Base-by-base conservation (phyloP, 371 early-diverging fungal genomes). In the Actinomortierella wolfii region DNA sequence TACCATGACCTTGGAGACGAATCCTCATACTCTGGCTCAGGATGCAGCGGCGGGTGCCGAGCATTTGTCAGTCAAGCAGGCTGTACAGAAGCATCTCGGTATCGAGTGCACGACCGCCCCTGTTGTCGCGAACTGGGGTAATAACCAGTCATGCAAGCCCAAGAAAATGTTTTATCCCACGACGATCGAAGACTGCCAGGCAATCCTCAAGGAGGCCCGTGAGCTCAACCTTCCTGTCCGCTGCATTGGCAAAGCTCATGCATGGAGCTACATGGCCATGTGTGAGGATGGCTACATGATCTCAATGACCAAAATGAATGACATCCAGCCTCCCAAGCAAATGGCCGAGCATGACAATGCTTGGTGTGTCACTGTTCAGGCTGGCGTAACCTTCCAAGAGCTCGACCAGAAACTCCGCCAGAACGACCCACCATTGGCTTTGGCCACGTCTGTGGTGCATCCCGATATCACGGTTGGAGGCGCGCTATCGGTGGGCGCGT, bases 311-410 rank as follows among this genome's bases (percentile, higher is more conserved):
- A 40, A 34, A 17, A 54, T 69, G 57, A 49, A 64, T 57, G 60
- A 59, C 60, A 64, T 69, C 23, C 54, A 69, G 25, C 6, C n/a
- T 0, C 70, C 63, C 1, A 52, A 40, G 20, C 44, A n/a, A n/a
- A 46, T 20, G 17, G 40, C n/a, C 6, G 29, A 20, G 20, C 24
- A 11, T 6, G 56, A 56, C 14, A 51, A 53, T 2, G 54, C 14
- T 7, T 70, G 65, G 65, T 58, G 54, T 0, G 71, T 70, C n/a
- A 61, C 39, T 14, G 28, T 70, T 43, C 65, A 70, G 52, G 54
- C 50, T 0, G 71, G 71, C 9, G 65, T 61, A 23, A 25, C 47
- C 28, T 51, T 65, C 18, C 26, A 20, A 11, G 65, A 70, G 21
- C 29, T 64, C 42, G 65, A 70, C 23, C 11, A 23, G 28, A 42